These are phyloP conservation scores for Amoebophrya sp. DNA, from an alignment of 169 alveolate genomes.

Conservation along the genomic window DNA sequence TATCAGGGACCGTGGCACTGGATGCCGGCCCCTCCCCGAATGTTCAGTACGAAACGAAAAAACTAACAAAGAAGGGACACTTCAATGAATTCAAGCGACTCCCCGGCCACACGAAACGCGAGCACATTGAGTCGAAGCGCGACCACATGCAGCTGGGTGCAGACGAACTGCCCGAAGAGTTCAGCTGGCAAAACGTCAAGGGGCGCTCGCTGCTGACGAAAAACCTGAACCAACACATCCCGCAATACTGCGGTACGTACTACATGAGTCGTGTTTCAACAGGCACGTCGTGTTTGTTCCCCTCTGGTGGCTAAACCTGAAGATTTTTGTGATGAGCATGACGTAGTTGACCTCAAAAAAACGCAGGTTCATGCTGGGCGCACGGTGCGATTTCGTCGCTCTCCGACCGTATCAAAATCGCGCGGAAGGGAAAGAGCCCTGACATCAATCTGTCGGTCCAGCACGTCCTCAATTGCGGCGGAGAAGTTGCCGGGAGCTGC, in stretches of 20 bases:
- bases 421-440: conserved; percentile 42
- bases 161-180: conserved; percentile 9
- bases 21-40: too few species aligned
- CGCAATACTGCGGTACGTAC: conserved; percentile 53
- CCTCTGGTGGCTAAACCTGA: too few species aligned
- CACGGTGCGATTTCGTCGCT: conserved; percentile 55
- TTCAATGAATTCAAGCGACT: too few species aligned
- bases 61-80: too few species aligned
- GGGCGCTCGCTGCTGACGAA: conserved; percentile 24
- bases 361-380: conserved; percentile 58
- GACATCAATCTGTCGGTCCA: conserved; percentile 45
- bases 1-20: too few species aligned
- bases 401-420: conserved; percentile 59
- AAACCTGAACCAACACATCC: conserved; percentile 50
- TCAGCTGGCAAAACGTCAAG: conserved; percentile 29
- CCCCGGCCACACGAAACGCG: too few species aligned
- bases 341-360: too few species aligned
- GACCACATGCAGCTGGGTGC: conserved; percentile 9
- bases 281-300: too few species aligned
- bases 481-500: conserved; percentile 60
- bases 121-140: too few species aligned
- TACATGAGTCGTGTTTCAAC: too few species aligned
- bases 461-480: conserved; percentile 52
- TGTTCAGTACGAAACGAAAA: too few species aligned
- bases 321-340: too few species aligned